phyloP scores from a whole-genome alignment of 2,329 filamentous ascomycete genomes.

The Amphichorda felina region DNA sequence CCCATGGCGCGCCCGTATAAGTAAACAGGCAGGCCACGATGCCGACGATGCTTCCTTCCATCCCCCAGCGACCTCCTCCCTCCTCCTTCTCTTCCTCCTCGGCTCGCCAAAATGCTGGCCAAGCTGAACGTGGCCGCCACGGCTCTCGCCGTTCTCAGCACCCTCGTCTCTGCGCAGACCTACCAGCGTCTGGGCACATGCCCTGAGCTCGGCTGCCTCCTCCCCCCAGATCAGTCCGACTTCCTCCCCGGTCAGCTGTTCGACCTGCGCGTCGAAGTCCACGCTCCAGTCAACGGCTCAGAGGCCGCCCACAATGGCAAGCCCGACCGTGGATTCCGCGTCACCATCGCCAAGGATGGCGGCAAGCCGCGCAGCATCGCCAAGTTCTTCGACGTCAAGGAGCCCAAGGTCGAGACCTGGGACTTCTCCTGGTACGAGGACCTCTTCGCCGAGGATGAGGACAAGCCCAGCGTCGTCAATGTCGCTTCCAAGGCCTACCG shows the following conservation, averaged over 20 bases:
- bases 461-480: slow-evolving; percentile 61
- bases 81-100: no score
- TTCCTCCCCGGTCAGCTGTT: slow-evolving; percentile 78
- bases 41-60: no score
- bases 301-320: slow-evolving; percentile 59
- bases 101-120: slow-evolving; percentile 20
- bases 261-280: slow-evolving; percentile 72
- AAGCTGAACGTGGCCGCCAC: slow-evolving; percentile 21
- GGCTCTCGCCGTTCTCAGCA: slow-evolving; percentile 19
- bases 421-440: slow-evolving; percentile 79
- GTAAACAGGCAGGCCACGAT: no score
- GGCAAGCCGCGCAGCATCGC: slow-evolving; percentile 38
- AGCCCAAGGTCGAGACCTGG: slow-evolving; percentile 70
- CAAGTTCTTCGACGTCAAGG: slow-evolving; percentile 56
- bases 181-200: slow-evolving; percentile 49
- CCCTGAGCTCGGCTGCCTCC: slow-evolving; percentile 44
- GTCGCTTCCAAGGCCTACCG: slow-evolving; percentile 73
- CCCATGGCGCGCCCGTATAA: no score
- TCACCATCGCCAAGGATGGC: slow-evolving; percentile 59
- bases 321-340: slow-evolving; percentile 64
- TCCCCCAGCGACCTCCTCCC: no score
- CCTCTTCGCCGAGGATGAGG: slow-evolving; percentile 62
- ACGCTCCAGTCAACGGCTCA: slow-evolving; percentile 70
- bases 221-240: slow-evolving; percentile 57
- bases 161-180: slow-evolving; percentile 39